Percentiles rank a stretch among this genome's conserved stretches.
These are phyloP conservation scores for Dactylellina sp. DNA, from an alignment of 2,329 filamentous ascomycete species.

Conservation along the genomic window DNA sequence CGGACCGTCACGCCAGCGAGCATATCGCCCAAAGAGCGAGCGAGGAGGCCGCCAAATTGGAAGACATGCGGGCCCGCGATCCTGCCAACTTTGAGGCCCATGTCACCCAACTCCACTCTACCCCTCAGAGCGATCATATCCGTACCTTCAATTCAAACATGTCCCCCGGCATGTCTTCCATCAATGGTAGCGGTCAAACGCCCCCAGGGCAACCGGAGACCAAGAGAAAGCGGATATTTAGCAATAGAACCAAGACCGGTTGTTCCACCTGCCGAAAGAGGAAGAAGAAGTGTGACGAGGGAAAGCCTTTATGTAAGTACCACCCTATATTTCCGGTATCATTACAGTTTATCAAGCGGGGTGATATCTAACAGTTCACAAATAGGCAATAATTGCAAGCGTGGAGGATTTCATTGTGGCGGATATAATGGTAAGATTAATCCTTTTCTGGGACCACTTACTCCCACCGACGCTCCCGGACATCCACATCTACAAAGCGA, in stretches of 20 bases:
- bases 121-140: constrained; percentile 48
- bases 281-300: constrained; percentile 98
- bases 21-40: constrained; percentile 52
- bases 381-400: constrained; percentile 85
- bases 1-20: constrained; percentile 44
- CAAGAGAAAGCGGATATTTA: constrained; percentile 83
- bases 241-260: constrained; percentile 94
- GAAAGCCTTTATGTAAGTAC: constrained; percentile 82
- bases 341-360: constrained; percentile 15
- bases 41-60: constrained; percentile 50
- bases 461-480: constrained; percentile 73
- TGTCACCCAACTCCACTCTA: constrained; percentile 37
- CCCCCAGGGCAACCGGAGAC: constrained; percentile 51
- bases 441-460: constrained; percentile 81
- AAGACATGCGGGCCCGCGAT: constrained; percentile 50
- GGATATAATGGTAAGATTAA: constrained; percentile 83
- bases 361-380: constrained; percentile 15
- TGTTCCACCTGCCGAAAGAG: constrained; percentile 90
- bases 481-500: constrained; percentile 50
- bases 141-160: constrained; percentile 45
- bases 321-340: constrained; percentile 41
- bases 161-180: constrained; percentile 44
- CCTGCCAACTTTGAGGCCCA: constrained; percentile 44
- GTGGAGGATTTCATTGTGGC: constrained; percentile 89
- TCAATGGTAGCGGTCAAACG: constrained; percentile 37